Base-by-base conservation (phyloP, 73 alveolate genomes). In the Symbiodinium pilosum region DNA sequence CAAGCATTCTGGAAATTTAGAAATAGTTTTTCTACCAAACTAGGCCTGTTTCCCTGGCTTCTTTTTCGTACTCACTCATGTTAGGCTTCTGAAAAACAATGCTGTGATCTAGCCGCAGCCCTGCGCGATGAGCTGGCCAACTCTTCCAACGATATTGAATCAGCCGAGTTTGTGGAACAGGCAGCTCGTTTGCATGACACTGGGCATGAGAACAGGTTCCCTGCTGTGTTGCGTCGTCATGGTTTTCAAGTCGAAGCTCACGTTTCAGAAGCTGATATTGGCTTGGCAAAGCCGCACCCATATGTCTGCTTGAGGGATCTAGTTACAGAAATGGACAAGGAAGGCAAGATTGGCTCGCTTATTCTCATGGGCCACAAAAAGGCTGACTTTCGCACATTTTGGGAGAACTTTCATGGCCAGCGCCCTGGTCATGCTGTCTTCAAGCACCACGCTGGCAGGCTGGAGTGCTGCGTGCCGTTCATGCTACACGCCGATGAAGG, bases 401-500 rank as follows among this genome's bases (percentile, higher is more conserved):
- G 93, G 93, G 0, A 9, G 6, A 12, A 51, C 0, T 86, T 34
- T 42, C n/a, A 21, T n/a, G 32, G 14, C 18, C 83, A 47, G 9
- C 93, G 51, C 34, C 93, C 93, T 26, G 34, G 32, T 34, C 93
- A 86, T 42, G 51, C 43, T 14, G 28, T 51, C 4, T 86, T 44
- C 56, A 21, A 14, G 2, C 24, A 39, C 81, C 93, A 86, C 34
- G 39, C 36, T 32, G 28, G 42, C 77, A 32, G 52, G 83, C 34
- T 42, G 26, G 54, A 71, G 30, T 38, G 24, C 43, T 86, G 93
- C 77, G 59, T 86, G 20, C 93, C 93, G 9, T 21, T 86, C 24
- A 41, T 43, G 14, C 34, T 86, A n/a, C 93, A 86, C 20, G 38
- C 38, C 20, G 93, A 86, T 51, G 93, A 86, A 34, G 93, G 93